Evolutionary conservation across 2,329 filamentous ascomycete species (phyloP).

Genomic region (Zarea fungicola): DNA sequence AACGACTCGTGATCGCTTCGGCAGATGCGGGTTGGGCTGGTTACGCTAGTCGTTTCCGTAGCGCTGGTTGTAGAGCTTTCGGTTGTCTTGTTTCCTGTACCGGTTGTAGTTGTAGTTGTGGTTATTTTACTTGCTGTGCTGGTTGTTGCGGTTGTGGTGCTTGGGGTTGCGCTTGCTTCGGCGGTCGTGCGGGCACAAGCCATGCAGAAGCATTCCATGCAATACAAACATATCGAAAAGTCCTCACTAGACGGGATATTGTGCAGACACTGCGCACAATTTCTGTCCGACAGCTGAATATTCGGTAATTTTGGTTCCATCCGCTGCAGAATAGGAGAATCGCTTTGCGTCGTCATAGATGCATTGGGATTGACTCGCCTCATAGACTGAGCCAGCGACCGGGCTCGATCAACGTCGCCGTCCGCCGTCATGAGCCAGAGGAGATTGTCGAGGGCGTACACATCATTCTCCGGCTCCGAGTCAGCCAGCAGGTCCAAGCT

Average conservation of each 20-base stretch:
- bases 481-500: conserved; percentile 35
- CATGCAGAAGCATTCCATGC: conserved; percentile 35
- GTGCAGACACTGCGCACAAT: conserved; percentile 35
- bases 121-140: too few species aligned
- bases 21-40: too few species aligned
- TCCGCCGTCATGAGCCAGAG: conserved; percentile 34
- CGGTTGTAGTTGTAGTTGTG: too few species aligned
- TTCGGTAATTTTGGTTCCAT: conserved; percentile 33
- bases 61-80: too few species aligned
- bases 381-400: conserved; percentile 35
- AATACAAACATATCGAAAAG: conserved; percentile 32
- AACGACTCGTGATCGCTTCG: conserved; percentile 36
- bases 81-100: too few species aligned
- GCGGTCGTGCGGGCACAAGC: too few species aligned
- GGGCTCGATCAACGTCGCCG: conserved; percentile 31
- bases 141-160: conserved; percentile 22
- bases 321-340: conserved; percentile 25
- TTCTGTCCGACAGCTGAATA: conserved; percentile 28
- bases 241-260: conserved; percentile 26
- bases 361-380: conserved; percentile 28
- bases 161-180: conserved; percentile 28
- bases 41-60: too few species aligned
- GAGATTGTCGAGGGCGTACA: conserved; percentile 37
- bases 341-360: conserved; percentile 22
- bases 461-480: conserved; percentile 36